Evolutionary conservation across 345 rosid genomes (phyloP), one percentile per base, ranked within the genome.

Genomic region (Eutrema yunnanense): DNA sequence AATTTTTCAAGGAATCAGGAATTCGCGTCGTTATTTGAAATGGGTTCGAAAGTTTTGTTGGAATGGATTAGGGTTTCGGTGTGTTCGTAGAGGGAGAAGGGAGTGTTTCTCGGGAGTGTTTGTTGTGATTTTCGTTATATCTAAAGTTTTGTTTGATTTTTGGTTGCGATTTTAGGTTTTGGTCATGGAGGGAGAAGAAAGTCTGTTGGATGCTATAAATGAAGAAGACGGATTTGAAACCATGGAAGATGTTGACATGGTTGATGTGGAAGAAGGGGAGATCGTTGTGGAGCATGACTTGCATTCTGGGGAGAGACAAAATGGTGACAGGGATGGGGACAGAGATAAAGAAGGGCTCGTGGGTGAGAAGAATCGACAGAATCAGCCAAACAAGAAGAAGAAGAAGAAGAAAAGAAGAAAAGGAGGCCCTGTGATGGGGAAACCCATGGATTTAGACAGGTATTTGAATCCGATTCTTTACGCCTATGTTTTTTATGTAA

Each of bases 191-290:
- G 86, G 77, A 51, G 87, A 79, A 56, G 90, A 82, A 49, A 92
- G 78, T 64, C 49, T 88, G 47, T 57, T 85, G 62, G 90, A 77
- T 62, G 85, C 82, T 64, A 78, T 82, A 29, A 79, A 67, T 51
- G 92, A 80, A 61, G 96, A 78, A 14, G 77, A 77, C 3, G 79
- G 73, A 26, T 73, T 79, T 6, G 89, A 79, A 33, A 83, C 67
- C 42, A 78, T 52, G 22, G 88, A 81, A 63, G 96, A 89, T 82
- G 77, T 81, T 59, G 92, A 89, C 54, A 94, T 94, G 98, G 78
- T 80, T 62, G 97, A 94, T 71, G 88, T 80, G 2, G 97, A 90
- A 78, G 98, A 94, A 78, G 97, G 97, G 36, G 96, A 90, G 82
- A 42, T 94, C 12, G 69, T 86, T 14, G 72, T 79, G 52, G 94